These are phyloP conservation scores for Yarrowia alimentaria DNA, from an alignment of 805 yeast genomes.

Conservation along the genomic window DNA sequence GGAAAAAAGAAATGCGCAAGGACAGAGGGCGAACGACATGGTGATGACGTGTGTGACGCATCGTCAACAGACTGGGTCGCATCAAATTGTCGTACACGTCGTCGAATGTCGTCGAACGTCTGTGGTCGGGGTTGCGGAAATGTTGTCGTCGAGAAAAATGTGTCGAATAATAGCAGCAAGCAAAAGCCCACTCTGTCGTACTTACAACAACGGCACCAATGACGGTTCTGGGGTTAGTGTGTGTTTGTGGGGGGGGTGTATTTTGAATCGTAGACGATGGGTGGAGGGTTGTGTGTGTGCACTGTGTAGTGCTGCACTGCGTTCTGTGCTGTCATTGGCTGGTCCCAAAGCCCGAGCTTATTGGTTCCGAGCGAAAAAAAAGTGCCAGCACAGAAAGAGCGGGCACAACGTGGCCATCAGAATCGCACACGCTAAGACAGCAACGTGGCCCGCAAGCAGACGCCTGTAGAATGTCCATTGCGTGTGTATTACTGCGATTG, in stretches of 20 bases:
- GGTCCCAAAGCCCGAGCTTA: constrained; percentile 21
- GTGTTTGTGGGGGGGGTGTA: background rate
- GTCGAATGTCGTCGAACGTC: constrained; percentile 1
- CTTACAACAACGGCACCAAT: constrained; percentile 91
- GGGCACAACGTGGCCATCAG: background rate
- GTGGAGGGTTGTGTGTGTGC: background rate
- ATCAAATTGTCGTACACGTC: no score
- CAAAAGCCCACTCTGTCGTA: constrained; percentile 40
- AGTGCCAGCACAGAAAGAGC: background rate
- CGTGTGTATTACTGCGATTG: no score
- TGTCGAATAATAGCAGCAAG: no score
- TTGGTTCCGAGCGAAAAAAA: constrained; percentile 19
- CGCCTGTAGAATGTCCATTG: no score
- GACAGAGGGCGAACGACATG: no score
- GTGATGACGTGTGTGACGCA: no score
- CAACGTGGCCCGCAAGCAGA: no score
- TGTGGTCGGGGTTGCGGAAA: no score
- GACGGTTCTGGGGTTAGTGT: constrained; percentile 63
- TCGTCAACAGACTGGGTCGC: no score
- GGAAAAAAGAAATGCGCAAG: background rate
- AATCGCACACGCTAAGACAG: no score
- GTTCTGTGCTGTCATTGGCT: constrained; percentile 23
- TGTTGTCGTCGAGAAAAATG: no score
- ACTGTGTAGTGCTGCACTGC: constrained; percentile 5
- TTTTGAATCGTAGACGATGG: no score